A percentile compares a stretch with the other conserved stretches of the same genome.
Evolutionary conservation across 2,329 filamentous ascomycete species (phyloP).

Genomic region (Pseudocercospora eumusae): DNA sequence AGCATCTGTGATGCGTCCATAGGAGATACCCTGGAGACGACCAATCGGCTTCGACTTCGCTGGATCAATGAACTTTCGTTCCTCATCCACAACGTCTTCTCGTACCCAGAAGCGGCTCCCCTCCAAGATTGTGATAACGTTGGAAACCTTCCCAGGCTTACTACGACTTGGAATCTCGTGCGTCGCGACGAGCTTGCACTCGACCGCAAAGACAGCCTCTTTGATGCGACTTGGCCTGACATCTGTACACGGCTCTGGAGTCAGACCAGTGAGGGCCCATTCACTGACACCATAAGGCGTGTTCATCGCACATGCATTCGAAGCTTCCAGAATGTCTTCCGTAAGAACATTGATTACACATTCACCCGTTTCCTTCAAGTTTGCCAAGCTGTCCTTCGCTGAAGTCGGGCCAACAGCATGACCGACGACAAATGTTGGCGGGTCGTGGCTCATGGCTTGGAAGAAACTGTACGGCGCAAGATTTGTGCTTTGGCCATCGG

Average conservation of each 20-base stretch:
- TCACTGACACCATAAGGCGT: constrained; percentile 72
- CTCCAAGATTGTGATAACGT: constrained; percentile 61
- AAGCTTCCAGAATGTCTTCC: constrained; percentile 29
- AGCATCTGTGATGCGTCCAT: constrained; percentile 67
- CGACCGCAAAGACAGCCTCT: constrained; percentile 77
- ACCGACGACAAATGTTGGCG: constrained; percentile 26
- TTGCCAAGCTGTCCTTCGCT: constrained; percentile 31
- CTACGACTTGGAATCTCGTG: constrained; percentile 72
- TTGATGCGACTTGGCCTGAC: constrained; percentile 70
- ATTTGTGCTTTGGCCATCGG: constrained; percentile 29
- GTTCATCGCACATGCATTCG: constrained; percentile 70
- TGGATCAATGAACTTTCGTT: constrained; percentile 70
- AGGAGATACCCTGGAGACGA: constrained; percentile 79
- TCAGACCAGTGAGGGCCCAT: constrained; percentile 73
- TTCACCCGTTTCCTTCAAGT: constrained; percentile 32
- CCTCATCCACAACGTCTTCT: constrained; percentile 79
- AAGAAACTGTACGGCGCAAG: constrained; percentile 38
- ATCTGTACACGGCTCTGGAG: constrained; percentile 61
- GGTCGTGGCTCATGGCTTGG: constrained; percentile 32
- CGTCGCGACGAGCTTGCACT: constrained; percentile 45
- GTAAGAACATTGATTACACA: constrained; percentile 30
- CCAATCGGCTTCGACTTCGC: constrained; percentile 68
- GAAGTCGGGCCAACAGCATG: constrained; percentile 20
- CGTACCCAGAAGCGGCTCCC: constrained; percentile 82
- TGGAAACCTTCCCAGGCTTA: constrained; percentile 68